Conservation (phyloP, 108 stramenopile genomes). For the Epipyxis sp. region DNA sequence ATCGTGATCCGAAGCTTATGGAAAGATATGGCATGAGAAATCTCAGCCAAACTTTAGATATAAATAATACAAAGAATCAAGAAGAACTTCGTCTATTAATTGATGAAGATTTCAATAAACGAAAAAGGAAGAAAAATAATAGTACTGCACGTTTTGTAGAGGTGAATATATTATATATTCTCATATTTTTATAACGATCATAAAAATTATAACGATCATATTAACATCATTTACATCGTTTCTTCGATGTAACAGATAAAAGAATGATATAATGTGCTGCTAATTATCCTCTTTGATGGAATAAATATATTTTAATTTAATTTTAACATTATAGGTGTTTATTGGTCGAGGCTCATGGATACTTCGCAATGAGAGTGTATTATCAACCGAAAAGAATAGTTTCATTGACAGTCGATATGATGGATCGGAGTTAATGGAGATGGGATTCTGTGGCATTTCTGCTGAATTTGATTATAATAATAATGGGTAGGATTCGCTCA, state of each 20-base stretch:
- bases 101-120: too few species aligned
- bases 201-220: too few species aligned
- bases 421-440: slow-evolving; percentile 1
- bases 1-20: background rate
- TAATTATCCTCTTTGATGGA: background rate
- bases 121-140: too few species aligned
- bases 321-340: background rate
- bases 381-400: background rate
- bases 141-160: too few species aligned
- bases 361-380: background rate
- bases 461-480: background rate
- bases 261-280: background rate
- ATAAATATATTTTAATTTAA: background rate
- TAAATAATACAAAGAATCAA: background rate
- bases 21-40: background rate
- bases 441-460: background rate
- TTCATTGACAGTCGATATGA: background rate
- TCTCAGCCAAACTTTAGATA: background rate
- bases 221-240: background rate
- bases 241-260: background rate
- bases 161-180: too few species aligned
- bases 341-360: slow-evolving; percentile 19
- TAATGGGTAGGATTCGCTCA: too few species aligned
- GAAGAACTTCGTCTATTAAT: background rate
- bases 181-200: too few species aligned